Evolutionary conservation across 2,329 filamentous ascomycete genomes (phyloP).

Genomic region (Pseudopyricularia javanii): DNA sequence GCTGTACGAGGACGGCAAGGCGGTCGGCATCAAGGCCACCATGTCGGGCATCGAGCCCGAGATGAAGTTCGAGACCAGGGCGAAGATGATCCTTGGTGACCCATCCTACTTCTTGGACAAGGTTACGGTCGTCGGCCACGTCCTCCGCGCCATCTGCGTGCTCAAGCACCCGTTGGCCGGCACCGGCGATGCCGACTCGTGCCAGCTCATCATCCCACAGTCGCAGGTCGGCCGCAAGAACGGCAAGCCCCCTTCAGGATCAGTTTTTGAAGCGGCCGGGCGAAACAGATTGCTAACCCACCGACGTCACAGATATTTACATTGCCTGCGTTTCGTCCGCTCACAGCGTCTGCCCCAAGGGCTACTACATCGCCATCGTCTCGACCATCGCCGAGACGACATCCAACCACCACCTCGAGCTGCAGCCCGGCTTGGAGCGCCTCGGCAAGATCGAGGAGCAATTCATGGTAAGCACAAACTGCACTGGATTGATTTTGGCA

Average conservation of each 20-base stretch:
- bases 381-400: constrained; percentile 89
- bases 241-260: constrained; percentile 39
- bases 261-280: background rate
- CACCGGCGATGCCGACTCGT: constrained; percentile 78
- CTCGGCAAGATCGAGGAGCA: constrained; percentile 92
- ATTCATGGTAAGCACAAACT: constrained; percentile 58
- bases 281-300: background rate
- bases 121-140: constrained; percentile 74
- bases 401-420: constrained; percentile 91
- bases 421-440: constrained; percentile 82
- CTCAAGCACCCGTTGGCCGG: constrained; percentile 88
- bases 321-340: constrained; percentile 89
- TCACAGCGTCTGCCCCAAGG: constrained; percentile 97
- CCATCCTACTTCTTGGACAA: constrained; percentile 93
- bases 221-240: constrained; percentile 95
- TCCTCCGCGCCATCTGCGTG: constrained; percentile 95
- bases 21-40: constrained; percentile 92
- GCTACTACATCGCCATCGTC: constrained; percentile 97
- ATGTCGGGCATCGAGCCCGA: constrained; percentile 76
- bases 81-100: constrained; percentile 90
- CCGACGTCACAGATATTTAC: constrained; percentile 63
- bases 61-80: constrained; percentile 94
- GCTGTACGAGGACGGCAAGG: constrained; percentile 71
- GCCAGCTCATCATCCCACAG: constrained; percentile 95
- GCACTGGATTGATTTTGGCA: background rate